A percentile compares a stretch with the other conserved stretches of the same genome.
Conservation (phyloP, 345 rosid species). For the Conringia planisiliqua region DNA sequence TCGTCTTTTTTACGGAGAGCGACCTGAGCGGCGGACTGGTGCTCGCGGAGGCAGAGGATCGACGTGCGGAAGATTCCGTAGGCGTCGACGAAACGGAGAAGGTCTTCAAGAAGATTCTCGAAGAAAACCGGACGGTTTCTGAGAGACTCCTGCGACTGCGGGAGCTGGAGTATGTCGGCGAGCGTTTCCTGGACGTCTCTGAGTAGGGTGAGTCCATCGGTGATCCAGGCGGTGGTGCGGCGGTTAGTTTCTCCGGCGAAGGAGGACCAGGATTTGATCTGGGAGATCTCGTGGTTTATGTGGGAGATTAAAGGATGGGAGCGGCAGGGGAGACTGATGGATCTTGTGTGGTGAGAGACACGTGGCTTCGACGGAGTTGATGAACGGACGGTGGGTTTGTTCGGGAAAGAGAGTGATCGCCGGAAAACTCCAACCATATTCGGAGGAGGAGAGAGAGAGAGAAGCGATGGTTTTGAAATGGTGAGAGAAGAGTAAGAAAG, state of each 20-base stretch:
- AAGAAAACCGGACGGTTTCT: slow-evolving; percentile 30
- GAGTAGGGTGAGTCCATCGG: slow-evolving; percentile 32
- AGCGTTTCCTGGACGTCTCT: slow-evolving; percentile 37
- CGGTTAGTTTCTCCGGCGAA: slow-evolving; percentile 1
- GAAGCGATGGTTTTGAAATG: slow-evolving; percentile 17
- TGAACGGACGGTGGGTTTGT: slow-evolving; percentile 27
- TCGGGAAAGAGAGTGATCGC: slow-evolving; percentile 39
- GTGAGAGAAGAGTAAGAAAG: neutral
- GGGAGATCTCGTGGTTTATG: slow-evolving; percentile 38
- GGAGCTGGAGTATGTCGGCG: slow-evolving; percentile 33
- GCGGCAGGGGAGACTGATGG: slow-evolving; percentile 34
- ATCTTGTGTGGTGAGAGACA: slow-evolving; percentile 40
- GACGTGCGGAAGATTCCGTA: slow-evolving; percentile 38
- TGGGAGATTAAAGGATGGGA: slow-evolving; percentile 37
- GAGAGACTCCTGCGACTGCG: slow-evolving; percentile 36
- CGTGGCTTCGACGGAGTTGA: slow-evolving; percentile 28
- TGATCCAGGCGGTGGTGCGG: slow-evolving; percentile 34
- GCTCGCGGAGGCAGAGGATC: slow-evolving; percentile 29
- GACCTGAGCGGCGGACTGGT: slow-evolving; percentile 36
- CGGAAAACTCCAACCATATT: slow-evolving; percentile 40
- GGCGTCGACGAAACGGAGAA: slow-evolving; percentile 36
- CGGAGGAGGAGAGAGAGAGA: neutral
- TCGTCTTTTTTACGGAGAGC: slow-evolving; percentile 33
- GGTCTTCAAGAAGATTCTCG: slow-evolving; percentile 38
- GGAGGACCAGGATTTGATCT: slow-evolving; percentile 39